Base-by-base conservation (phyloP, 768 basidiomycete genomes). In the Boletus tylopilopsis region DNA sequence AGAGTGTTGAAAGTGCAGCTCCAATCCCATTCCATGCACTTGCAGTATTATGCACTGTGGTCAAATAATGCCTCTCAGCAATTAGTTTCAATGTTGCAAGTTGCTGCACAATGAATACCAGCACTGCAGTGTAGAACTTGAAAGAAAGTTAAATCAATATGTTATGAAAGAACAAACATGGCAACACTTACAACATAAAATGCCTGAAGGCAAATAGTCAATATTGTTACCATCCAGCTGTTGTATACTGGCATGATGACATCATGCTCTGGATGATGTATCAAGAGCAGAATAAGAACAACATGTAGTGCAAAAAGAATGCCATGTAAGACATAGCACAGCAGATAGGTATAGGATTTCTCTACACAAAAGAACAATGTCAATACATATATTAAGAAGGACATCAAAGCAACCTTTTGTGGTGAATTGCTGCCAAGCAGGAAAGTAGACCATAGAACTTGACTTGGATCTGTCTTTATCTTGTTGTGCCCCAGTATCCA, bases 11-110 rank as follows among this genome's bases (percentile, higher is more conserved):
- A 10, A 58, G 0, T 6, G 64, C 64, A 44, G 56, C 45, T 10
- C 63, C 63, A 41, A 58, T 49, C 0, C 64, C 59, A 15, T 42
- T 44, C 63, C 63, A 64, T 13, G 64, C 59, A 3, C 37, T 27
- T 19, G 46, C 6, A 13, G 45, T 29, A 36, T 64, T 63, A 42
- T 64, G 60, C 1, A 58, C 40, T 23, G 45, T 32, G 25, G 63
- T 63, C 5, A 64, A 2, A 3, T 51, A 50, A 15, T 61, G 53
- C 1, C 30, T 19, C 9, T 47, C 24, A 8, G 33, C 32, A 16
- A 61, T 24, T 0, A 51, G 29, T 1, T 21, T 29, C 10, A 35
- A 45, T 9, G 51, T 29, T 9, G 61, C 50, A 18, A 61, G 50
- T 15, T 51, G 50, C 21, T 65, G 64, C 19, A 51, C 55, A 2